A percentile compares a stretch with the other conserved stretches of the same genome.
These are phyloP conservation scores for Usnea hakonensis DNA, from an alignment of 495 filamentous ascomycete genomes.

Conservation along the genomic window DNA sequence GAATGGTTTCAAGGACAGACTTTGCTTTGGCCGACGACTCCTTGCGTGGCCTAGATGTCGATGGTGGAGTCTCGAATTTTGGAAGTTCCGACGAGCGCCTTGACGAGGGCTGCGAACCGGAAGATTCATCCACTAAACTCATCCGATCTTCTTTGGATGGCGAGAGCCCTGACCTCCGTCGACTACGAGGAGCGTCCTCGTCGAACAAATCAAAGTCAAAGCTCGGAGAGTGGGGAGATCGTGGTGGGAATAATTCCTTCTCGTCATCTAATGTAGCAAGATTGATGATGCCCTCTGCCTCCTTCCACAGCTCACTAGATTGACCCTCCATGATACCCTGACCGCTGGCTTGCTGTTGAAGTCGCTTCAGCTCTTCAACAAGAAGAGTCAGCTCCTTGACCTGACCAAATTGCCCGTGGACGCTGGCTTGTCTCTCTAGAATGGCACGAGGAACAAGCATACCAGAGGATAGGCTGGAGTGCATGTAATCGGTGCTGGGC, in stretches of 20 bases:
- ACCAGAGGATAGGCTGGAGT: constrained; percentile 33
- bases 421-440: constrained; percentile 73
- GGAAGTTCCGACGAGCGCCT: constrained; percentile 11
- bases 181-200: constrained; percentile 42
- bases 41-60: constrained; percentile 29
- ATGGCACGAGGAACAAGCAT: constrained; percentile 79
- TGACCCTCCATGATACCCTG: constrained; percentile 57
- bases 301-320: constrained; percentile 63
- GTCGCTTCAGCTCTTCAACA: constrained; percentile 71
- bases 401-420: constrained; percentile 78
- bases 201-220: constrained; percentile 54
- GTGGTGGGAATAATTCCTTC: constrained; percentile 38
- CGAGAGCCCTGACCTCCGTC: constrained; percentile 15
- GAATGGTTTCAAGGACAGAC: constrained; percentile 78
- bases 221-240: constrained; percentile 44
- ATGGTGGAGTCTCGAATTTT: constrained; percentile 17
- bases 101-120: constrained; percentile 9
- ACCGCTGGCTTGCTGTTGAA: constrained; percentile 54
- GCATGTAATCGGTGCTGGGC: constrained; percentile 25
- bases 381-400: constrained; percentile 77
- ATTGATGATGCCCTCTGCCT: constrained; percentile 82
- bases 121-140: constrained; percentile 9
- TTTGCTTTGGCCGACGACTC: constrained; percentile 57
- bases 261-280: constrained; percentile 78
- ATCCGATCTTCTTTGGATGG: constrained; percentile 15